A percentile compares a stretch with the other conserved stretches of the same genome.
These are phyloP conservation scores for Isatis lusitanica DNA, from an alignment of 441 rosid species.

Conservation along the genomic window DNA sequence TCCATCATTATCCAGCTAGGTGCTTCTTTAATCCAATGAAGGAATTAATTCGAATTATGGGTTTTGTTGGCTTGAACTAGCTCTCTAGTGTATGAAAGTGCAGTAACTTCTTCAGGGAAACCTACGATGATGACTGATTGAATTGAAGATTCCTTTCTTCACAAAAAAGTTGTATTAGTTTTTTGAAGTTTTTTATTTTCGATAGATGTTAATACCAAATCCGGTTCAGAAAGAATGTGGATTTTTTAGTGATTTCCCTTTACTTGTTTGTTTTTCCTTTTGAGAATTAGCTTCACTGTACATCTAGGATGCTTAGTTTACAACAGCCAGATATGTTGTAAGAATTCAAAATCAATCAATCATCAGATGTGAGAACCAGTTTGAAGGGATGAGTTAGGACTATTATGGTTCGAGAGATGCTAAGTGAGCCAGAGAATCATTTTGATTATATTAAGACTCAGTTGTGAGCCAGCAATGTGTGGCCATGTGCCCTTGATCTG, in stretches of 20 bases:
- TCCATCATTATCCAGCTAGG: slow-evolving; percentile 15
- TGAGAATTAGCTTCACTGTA: not conserved
- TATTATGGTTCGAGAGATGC: too few relatives aligned
- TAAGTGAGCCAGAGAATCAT: too few relatives aligned
- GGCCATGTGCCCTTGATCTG: not conserved
- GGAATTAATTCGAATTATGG: not conserved
- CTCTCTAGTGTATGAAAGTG: slow-evolving; percentile 2
- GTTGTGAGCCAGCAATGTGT: not conserved
- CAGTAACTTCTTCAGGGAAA: not conserved
- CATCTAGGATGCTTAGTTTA: not conserved
- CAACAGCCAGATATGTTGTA: not conserved
- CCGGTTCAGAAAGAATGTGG: not conserved
- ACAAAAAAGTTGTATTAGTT: too few relatives aligned
- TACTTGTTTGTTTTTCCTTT: too few relatives aligned
- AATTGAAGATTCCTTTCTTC: not conserved
- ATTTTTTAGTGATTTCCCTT: not conserved
- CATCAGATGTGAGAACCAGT: too few relatives aligned
- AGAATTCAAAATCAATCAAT: too few relatives aligned
- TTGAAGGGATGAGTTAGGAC: too few relatives aligned
- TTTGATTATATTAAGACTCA: not conserved
- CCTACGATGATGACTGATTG: not conserved
- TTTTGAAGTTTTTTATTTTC: not conserved
- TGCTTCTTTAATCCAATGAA: not conserved
- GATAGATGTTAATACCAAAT: not conserved
- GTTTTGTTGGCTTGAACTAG: slow-evolving; percentile 4